phyloP scores from a whole-genome alignment of 2,329 filamentous ascomycete species.

The Colletotrichum cuscutae region DNA sequence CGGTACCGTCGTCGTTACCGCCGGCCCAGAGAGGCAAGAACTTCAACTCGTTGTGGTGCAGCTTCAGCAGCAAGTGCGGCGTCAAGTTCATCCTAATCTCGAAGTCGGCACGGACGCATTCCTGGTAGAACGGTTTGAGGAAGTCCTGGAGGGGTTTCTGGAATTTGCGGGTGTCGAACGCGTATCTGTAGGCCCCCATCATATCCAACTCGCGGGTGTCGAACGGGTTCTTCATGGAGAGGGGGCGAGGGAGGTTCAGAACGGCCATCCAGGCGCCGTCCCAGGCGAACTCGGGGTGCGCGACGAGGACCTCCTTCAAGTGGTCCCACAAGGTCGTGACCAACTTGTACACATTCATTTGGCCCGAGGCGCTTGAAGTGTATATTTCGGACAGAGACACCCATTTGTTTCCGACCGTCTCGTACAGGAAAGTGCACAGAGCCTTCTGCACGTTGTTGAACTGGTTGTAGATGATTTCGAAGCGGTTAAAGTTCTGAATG shows the following conservation, averaged over 20 bases:
- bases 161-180: slow-evolving; percentile 26
- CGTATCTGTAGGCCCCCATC: not conserved
- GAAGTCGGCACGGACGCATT: slow-evolving; percentile 42
- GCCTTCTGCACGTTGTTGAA: slow-evolving; percentile 47
- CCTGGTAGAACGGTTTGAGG: slow-evolving; percentile 19
- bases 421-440: slow-evolving; percentile 50
- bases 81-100: slow-evolving; percentile 49
- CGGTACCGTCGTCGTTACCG: slow-evolving; percentile 61
- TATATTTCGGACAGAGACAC: not conserved
- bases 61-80: slow-evolving; percentile 60
- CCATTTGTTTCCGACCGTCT: slow-evolving; percentile 37
- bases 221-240: not conserved
- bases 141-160: not conserved
- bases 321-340: not conserved
- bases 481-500: slow-evolving; percentile 39
- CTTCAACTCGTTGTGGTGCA: slow-evolving; percentile 67
- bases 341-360: not conserved
- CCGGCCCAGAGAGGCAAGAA: slow-evolving; percentile 75
- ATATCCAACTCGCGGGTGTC: too few relatives aligned
- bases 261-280: slow-evolving; percentile 5
- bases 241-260: not conserved
- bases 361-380: not conserved
- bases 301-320: not conserved
- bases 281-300: slow-evolving; percentile 6
- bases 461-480: slow-evolving; percentile 38